Conservation (phyloP, 2,329 filamentous ascomycete genomes). For the Cadophora gregata region DNA sequence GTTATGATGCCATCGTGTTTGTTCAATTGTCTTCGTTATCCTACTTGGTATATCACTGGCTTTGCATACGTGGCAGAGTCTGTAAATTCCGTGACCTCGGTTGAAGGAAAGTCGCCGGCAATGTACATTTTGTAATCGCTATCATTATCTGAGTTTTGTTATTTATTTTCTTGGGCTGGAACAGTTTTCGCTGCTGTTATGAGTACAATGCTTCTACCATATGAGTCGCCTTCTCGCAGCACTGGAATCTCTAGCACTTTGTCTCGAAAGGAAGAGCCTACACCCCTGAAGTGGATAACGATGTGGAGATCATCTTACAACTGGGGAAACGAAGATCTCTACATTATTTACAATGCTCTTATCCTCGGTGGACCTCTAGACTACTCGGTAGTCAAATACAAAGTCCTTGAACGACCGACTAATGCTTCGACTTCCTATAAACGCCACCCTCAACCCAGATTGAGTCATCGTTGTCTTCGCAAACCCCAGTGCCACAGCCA, state of each 20-base stretch:
- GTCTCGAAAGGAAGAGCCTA: not conserved
- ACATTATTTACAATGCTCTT: not conserved
- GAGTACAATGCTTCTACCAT: not conserved
- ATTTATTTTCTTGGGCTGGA: conserved; percentile 46
- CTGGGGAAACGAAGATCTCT: not conserved
- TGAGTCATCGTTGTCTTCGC: conserved; percentile 47
- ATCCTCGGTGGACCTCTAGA: not conserved
- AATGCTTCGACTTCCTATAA: not conserved
- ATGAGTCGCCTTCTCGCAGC: too few relatives aligned
- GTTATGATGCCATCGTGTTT: not conserved
- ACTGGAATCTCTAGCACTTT: too few relatives aligned
- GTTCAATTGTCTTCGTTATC: conserved; percentile 1
- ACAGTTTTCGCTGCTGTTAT: conserved; percentile 45
- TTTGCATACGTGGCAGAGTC: conserved; percentile 5
- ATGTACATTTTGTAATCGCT: not conserved
- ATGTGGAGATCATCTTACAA: not conserved
- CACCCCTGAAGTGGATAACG: not conserved
- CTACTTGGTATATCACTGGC: not conserved
- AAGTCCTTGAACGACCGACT: not conserved
- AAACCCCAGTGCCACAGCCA: conserved; percentile 46
- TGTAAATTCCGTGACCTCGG: not conserved
- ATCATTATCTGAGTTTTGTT: conserved; percentile 40
- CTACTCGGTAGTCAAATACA: not conserved
- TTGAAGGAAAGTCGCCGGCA: not conserved
- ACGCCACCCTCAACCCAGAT: conserved; percentile 33